These are phyloP conservation scores for Bolboschoenoplectus hybrid DNA, from an alignment of 202 grass and related monocot genomes.

Conservation along the genomic window DNA sequence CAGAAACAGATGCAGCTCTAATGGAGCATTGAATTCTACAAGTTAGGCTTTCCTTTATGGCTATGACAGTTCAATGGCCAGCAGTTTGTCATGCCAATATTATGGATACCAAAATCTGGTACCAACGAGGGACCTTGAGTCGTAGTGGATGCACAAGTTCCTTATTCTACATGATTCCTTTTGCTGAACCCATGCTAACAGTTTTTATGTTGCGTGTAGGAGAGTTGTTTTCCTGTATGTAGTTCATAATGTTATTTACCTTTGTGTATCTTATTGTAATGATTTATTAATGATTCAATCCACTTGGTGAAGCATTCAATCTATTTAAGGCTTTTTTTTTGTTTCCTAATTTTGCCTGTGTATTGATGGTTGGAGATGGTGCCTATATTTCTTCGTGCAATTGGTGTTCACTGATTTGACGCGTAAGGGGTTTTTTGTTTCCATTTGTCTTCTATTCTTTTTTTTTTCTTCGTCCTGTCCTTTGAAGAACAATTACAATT, in stretches of 20 bases:
- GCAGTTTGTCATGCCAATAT: background rate
- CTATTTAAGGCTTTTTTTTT: slow-evolving; percentile 15
- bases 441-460: background rate
- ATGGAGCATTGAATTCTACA: slow-evolving; percentile 71
- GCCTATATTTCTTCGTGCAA: background rate
- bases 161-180: background rate
- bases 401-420: background rate
- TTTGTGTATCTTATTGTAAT: slow-evolving; percentile 44
- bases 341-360: slow-evolving; percentile 1
- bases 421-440: background rate
- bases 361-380: slow-evolving; percentile 22
- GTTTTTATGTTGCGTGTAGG: slow-evolving; percentile 5
- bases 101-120: slow-evolving; percentile 11
- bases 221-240: slow-evolving; percentile 28
- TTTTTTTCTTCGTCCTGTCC: background rate
- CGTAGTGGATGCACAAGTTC: background rate
- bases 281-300: slow-evolving; percentile 41
- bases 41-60: slow-evolving; percentile 34
- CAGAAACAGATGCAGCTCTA: slow-evolving; percentile 86
- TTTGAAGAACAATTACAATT: background rate
- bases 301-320: slow-evolving; percentile 26
- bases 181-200: slow-evolving; percentile 22
- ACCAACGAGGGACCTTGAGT: background rate
- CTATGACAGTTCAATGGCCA: background rate
- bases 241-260: slow-evolving; percentile 32